Evolutionary conservation across 176 grass and related monocot species (phyloP).

Genomic region (Metroxylon sagu): DNA sequence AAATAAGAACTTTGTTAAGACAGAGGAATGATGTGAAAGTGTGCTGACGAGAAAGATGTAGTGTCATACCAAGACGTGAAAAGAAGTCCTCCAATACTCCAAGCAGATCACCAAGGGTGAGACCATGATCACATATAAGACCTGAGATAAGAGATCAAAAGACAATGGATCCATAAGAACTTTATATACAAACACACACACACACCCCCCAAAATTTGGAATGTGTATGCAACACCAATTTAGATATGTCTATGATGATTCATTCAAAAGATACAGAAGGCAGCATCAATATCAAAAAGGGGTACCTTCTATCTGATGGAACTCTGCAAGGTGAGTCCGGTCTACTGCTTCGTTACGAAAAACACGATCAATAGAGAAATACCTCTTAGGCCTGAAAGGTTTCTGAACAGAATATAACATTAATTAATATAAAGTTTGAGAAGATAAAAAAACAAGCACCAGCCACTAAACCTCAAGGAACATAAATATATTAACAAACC

Average conservation of each 20-base stretch:
- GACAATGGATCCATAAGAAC: not conserved
- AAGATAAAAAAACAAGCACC: too few relatives aligned
- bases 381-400: constrained; percentile 81
- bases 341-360: constrained; percentile 98
- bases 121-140: constrained; percentile 83
- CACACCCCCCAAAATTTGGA: too few relatives aligned
- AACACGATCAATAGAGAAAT: constrained; percentile 90
- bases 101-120: constrained; percentile 88
- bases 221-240: too few relatives aligned
- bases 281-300: constrained; percentile 5
- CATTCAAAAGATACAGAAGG: constrained; percentile 1
- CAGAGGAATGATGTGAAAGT: too few relatives aligned
- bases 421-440: too few relatives aligned
- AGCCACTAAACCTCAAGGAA: too few relatives aligned
- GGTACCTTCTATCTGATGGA: constrained; percentile 94
- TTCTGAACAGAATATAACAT: constrained; percentile 29
- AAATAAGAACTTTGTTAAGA: too few relatives aligned
- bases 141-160: constrained; percentile 32
- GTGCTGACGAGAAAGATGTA: not conserved
- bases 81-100: constrained; percentile 97
- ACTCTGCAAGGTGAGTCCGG: constrained; percentile 92
- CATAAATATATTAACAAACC: too few relatives aligned
- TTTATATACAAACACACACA: too few relatives aligned
- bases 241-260: too few relatives aligned
- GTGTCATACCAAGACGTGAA: constrained; percentile 58